Percentiles rank a stretch among this genome's conserved stretches.
Conservation (phyloP, 1,139 yeast species). For the Yamadazyma jaroonii region DNA sequence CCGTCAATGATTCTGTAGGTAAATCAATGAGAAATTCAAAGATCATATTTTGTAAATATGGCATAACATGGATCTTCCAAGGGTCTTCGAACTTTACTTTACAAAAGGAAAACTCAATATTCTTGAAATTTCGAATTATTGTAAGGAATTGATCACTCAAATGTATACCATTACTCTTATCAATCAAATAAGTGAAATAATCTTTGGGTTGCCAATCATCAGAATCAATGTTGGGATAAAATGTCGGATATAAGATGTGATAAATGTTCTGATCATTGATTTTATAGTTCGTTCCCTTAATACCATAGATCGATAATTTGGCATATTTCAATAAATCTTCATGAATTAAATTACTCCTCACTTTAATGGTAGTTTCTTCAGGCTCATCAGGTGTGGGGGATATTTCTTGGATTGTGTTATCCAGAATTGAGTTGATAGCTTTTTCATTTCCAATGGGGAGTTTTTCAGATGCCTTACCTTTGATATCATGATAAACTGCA, state of each 20-base stretch:
- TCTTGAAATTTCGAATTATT: constrained; percentile 17
- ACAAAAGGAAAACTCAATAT: constrained; percentile 21
- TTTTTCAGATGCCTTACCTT: neutral
- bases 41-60: constrained; percentile 28
- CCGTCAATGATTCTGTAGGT: constrained; percentile 8
- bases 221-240: constrained; percentile 43
- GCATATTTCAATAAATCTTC: constrained; percentile 35
- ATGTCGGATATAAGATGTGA: constrained; percentile 47
- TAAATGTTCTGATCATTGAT: constrained; percentile 44
- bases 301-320: constrained; percentile 40
- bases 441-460: neutral
- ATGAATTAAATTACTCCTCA: constrained; percentile 28
- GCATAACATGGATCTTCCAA: constrained; percentile 30
- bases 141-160: constrained; percentile 4
- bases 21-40: constrained; percentile 24
- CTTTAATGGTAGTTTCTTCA: neutral
- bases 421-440: too few species aligned
- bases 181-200: constrained; percentile 18
- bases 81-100: constrained; percentile 23
- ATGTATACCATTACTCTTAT: constrained; percentile 5
- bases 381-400: neutral
- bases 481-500: constrained; percentile 4
- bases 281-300: constrained; percentile 38
- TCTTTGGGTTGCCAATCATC: constrained; percentile 40
- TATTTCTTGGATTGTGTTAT: neutral